A percentile compares a stretch with the other conserved stretches of the same genome.
Evolutionary conservation across 2,329 filamentous ascomycete species (phyloP).

Genomic region (Penicillium vulpinum): DNA sequence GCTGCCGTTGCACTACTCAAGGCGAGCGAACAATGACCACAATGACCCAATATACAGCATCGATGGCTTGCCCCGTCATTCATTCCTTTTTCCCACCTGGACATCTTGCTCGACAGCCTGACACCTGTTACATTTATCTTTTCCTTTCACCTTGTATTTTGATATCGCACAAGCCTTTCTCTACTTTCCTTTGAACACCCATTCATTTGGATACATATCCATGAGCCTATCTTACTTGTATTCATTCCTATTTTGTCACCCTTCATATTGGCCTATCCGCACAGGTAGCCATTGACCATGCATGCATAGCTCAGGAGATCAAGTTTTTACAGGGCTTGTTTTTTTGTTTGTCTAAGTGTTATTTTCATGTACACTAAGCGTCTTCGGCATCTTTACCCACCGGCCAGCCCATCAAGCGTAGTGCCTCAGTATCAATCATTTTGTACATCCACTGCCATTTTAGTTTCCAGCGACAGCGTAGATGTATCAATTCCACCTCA

Average conservation of each 20-base stretch:
- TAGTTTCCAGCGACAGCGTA: slow-evolving; percentile 23
- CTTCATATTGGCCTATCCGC: slow-evolving; percentile 14
- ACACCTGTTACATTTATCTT: not conserved
- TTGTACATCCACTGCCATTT: slow-evolving; percentile 45
- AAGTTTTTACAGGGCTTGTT: slow-evolving; percentile 15
- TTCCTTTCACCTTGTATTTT: slow-evolving; percentile 13
- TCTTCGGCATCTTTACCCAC: slow-evolving; percentile 20
- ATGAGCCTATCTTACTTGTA: slow-evolving; percentile 13
- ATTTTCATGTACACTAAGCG: slow-evolving; percentile 30
- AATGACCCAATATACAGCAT: slow-evolving; percentile 11
- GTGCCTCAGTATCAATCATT: slow-evolving; percentile 35
- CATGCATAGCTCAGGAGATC: slow-evolving; percentile 27
- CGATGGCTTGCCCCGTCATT: not conserved
- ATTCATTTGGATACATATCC: slow-evolving; percentile 9
- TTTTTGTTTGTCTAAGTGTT: slow-evolving; percentile 14
- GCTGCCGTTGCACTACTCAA: slow-evolving; percentile 34
- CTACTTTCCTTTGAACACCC: slow-evolving; percentile 9
- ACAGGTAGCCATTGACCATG: slow-evolving; percentile 21
- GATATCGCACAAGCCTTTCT: slow-evolving; percentile 17
- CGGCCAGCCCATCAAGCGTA: slow-evolving; percentile 35
- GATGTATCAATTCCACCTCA: slow-evolving; percentile 9
- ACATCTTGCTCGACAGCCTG: not conserved
- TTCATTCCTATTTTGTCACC: slow-evolving; percentile 17
- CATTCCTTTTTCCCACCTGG: not conserved
- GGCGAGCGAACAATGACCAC: slow-evolving; percentile 31